These are phyloP conservation scores for Xylariales sp. DNA, from an alignment of 2,329 filamentous ascomycete species.

Conservation along the genomic window DNA sequence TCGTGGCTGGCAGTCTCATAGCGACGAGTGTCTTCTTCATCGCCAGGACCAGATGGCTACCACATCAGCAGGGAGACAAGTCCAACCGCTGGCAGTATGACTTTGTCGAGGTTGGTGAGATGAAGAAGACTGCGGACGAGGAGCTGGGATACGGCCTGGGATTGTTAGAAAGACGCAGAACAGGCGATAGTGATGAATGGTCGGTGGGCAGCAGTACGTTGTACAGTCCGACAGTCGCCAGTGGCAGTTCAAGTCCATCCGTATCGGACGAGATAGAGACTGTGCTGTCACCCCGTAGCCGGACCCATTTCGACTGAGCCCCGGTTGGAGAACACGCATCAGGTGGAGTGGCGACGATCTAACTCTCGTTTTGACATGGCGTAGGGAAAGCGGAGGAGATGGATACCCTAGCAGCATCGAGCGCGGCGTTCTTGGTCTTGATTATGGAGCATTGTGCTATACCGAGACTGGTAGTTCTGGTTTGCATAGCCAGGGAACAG, in stretches of 20 bases:
- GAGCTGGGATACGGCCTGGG: conserved; percentile 15
- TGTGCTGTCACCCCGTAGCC: neutral
- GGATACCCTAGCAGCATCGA: conserved; percentile 6
- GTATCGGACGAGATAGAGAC: too few relatives aligned
- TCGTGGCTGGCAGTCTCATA: conserved; percentile 78
- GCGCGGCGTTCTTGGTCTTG: conserved; percentile 6
- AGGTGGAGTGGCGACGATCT: neutral
- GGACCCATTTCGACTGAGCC: neutral
- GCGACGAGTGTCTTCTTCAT: conserved; percentile 79
- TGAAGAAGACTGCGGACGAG: conserved; percentile 25
- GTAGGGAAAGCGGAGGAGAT: conserved; percentile 2
- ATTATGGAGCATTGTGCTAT: too few relatives aligned
- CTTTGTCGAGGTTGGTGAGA: conserved; percentile 79
- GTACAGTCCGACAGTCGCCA: conserved; percentile 12
- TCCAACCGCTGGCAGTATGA: conserved; percentile 92
- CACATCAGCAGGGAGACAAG: conserved; percentile 79
- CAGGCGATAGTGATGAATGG: conserved; percentile 11
- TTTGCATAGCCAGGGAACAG: too few relatives aligned
- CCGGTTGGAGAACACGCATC: too few relatives aligned
- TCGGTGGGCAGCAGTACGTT: conserved; percentile 11
- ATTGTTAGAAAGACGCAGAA: conserved; percentile 9
- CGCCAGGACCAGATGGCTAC: conserved; percentile 73
- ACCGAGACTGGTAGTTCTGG: too few relatives aligned
- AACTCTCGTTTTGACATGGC: conserved; percentile 3
- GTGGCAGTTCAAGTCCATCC: conserved; percentile 8